Base-by-base conservation (phyloP, 768 basidiomycete genomes). In the Hypholoma fasciculare region DNA sequence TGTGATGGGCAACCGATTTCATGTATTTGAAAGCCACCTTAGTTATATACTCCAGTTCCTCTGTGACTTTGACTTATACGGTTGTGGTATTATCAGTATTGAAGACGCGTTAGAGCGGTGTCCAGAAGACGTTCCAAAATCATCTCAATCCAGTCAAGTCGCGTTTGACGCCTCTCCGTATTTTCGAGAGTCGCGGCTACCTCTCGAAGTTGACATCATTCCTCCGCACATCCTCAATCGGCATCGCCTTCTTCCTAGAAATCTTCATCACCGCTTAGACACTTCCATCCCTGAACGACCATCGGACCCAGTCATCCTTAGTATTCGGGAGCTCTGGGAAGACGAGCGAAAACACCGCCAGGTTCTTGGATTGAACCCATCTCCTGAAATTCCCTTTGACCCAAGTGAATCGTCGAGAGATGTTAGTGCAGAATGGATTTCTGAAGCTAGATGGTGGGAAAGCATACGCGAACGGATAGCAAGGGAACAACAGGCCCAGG, bases 271-370 rank as follows among this genome's bases (percentile, higher is more conserved):
- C 47, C 88, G 89, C 60, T 84, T 92, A 66, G 80, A 82, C 58
- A 90, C 94, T 58, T 84, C 88, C 54, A 72, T 79, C 34, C 73
- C 82, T 17, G 65, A 75, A 42, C 63, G 80, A 14, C 69, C 85
- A 54, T 61, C 79, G 11, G 91, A 92, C 63, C 92, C 91, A 44
- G 81, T 96, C 26, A 90, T 99, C 6, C 78, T 87, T 42, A 88
- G 93, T 65, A 90, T 98, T 47, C 87, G 92, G 61, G 96, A 98
- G 72, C 78, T 98, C 2, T 99, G 96, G 96, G 92, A 96, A 51
- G 95, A 98, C 65, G 96, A 99, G 73, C 84, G 90, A n/a, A 78
- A 79, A 11, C 84, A 94, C 8, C 81, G 96, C 17, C 70, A 72
- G 23, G 78, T 78, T 3, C 82, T 80, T 36, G 94, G 94, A 1